Evolutionary conservation across 371 early-diverging fungal species (phyloP), one percentile per base, ranked within the genome.

Genomic region (Choanephora cucurbitarum): DNA sequence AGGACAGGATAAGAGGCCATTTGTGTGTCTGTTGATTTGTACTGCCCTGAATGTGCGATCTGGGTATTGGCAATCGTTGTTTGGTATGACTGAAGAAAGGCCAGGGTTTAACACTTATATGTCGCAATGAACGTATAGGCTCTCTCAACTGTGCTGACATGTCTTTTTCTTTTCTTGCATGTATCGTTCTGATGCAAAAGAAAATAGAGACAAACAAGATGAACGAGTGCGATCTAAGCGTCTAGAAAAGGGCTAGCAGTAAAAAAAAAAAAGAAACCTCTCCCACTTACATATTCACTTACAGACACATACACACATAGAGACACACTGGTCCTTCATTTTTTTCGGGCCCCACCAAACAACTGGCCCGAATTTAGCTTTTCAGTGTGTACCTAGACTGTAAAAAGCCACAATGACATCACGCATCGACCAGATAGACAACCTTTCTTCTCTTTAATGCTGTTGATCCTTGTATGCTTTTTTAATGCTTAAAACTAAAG

Each of bases 141-240:
- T 71, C 69, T 60, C 60, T 71, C 58, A 71, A 63, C 72, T 71
- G 75, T 56, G 69, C 46, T 55, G 69, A 66, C 75, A 75, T 75
- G 47, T 52, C 62, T 58, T 44, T 34, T 47, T 47, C 10, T 23
- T 45, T 23, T 21, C 28, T 52, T 49, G 28, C 28, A 32, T 52
- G 17, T 52, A 42, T 42, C 18, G 23, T 41, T 13, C n/a, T 14
- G 23, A 49, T 3, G 34, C n/a, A 51, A 24, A 54, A n/a, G n/a
- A n/a, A 37, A 18, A 41, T 24, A 28, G 40, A 33, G 24, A 48
- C 19, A 48, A 48, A 32, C 11, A 48, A 37, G 33, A n/a, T 22
- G 13, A 10, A 17, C 11, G 34, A 44, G 9, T 28, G 28, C 7
- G 28, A 28, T 28, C 28, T 7, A 28, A 28, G 28, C 28, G 28